A percentile compares a stretch with the other conserved stretches of the same genome.
These are phyloP conservation scores for Phytomonas serpens DNA, from an alignment of 208 protist species.

Conservation along the genomic window DNA sequence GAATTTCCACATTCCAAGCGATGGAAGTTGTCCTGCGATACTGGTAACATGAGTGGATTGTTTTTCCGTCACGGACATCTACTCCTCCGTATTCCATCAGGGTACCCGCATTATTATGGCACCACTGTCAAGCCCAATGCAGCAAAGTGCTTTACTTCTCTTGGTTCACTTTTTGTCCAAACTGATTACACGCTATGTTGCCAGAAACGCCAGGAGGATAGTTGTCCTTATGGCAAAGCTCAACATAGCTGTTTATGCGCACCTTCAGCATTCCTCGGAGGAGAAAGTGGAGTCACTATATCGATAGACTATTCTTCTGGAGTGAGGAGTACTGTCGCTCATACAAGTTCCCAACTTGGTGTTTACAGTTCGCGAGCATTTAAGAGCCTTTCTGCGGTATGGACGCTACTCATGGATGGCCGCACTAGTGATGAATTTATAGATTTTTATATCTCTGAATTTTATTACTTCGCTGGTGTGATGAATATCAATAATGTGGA, in stretches of 20 bases:
- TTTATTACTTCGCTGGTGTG: slow-evolving; percentile 42
- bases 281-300: background rate
- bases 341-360: background rate
- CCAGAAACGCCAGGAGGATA: background rate
- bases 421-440: slow-evolving; percentile 57
- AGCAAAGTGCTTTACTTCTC: slow-evolving; percentile 23
- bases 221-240: background rate
- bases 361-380: background rate
- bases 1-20: background rate
- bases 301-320: background rate
- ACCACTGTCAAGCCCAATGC: slow-evolving; percentile 25
- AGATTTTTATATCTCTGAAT: slow-evolving; percentile 54
- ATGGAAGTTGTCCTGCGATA: background rate
- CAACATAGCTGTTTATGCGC: background rate
- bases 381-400: slow-evolving; percentile 19
- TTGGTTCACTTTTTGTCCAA: slow-evolving; percentile 34
- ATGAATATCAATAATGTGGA: slow-evolving; percentile 28
- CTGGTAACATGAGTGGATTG: background rate
- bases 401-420: slow-evolving; percentile 53
- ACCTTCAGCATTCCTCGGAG: background rate
- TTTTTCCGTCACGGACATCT: slow-evolving; percentile 51
- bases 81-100: slow-evolving; percentile 37
- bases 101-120: slow-evolving; percentile 19
- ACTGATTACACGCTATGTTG: background rate
- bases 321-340: background rate